phyloP scores from a whole-genome alignment of 2,329 filamentous ascomycete genomes.

The Botrytis byssoidea region DNA sequence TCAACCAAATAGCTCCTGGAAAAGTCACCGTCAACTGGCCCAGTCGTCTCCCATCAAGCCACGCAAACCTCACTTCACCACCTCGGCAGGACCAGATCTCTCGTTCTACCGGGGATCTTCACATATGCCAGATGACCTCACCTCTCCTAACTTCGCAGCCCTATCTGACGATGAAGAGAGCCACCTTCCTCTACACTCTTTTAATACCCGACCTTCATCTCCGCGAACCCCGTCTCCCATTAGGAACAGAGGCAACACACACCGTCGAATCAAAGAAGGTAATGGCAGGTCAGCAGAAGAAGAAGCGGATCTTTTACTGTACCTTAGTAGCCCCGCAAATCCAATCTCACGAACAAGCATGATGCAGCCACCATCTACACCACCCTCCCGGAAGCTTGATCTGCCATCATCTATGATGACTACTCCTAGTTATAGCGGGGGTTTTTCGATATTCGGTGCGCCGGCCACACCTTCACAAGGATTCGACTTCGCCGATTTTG shows the following conservation, averaged over 20 bases:
- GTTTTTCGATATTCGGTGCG: slow-evolving; percentile 63
- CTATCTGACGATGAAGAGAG: slow-evolving; percentile 80
- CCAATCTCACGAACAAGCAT: slow-evolving; percentile 53
- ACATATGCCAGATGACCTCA: slow-evolving; percentile 61
- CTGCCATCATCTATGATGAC: slow-evolving; percentile 84
- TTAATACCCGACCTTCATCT: slow-evolving; percentile 74
- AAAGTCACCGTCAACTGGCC: slow-evolving; percentile 70
- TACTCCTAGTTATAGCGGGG: slow-evolving; percentile 68
- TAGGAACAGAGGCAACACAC: slow-evolving; percentile 51
- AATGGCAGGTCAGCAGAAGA: slow-evolving; percentile 67
- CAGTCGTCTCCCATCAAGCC: slow-evolving; percentile 86
- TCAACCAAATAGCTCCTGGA: slow-evolving; percentile 64
- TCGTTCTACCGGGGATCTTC: slow-evolving; percentile 68
- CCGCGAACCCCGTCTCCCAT: slow-evolving; percentile 76
- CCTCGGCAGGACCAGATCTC: slow-evolving; percentile 66
- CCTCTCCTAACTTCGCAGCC: slow-evolving; percentile 59
- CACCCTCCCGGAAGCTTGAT: slow-evolving; percentile 67
- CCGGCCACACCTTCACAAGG: slow-evolving; percentile 76
- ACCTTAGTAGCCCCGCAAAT: slow-evolving; percentile 81
- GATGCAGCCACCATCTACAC: slow-evolving; percentile 74
- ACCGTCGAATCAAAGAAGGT: slow-evolving; percentile 51
- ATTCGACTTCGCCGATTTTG: slow-evolving; percentile 95
- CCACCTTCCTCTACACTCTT: slow-evolving; percentile 73
- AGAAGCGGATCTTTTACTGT: slow-evolving; percentile 76
- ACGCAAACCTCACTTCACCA: slow-evolving; percentile 71